Evolutionary conservation across 257 asterid species (phyloP), one percentile per base, ranked within the genome.

Genomic region (Handroanthus guayacan): DNA sequence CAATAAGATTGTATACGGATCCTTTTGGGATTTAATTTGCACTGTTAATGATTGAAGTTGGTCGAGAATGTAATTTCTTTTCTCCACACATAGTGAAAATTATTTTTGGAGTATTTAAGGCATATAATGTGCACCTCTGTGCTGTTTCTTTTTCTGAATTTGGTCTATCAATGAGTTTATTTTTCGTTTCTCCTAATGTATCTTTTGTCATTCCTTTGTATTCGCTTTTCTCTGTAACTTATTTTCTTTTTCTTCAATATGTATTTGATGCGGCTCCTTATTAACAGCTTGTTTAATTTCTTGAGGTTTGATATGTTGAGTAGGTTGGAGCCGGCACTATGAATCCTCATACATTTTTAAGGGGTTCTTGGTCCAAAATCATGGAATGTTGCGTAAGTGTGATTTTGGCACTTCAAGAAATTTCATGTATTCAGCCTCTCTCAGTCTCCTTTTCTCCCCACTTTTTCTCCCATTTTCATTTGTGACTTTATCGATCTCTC

Each of bases 251-350:
- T 44, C 39, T 17, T 18, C 51, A 31, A 41, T 31, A 65, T 44
- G 39, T 68, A 41, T 56, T 43, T 56, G 65, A 69, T 57, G 44
- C 31, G 52, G 20, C 55, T 66, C 58, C 58, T 31, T 74, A 18
- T 76, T 54, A n/a, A 18, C 47, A 38, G n/a, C 73, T 68, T 56
- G 48, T 56, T 80, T 83, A 36, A 70, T 62, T 60, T 77, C 63
- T 77, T 74, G 74, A 74, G 43, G 51, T 62, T 80, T 77, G 83
- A 38, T 71, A 73, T 76, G 61, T 79, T 84, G 82, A 54, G 67
- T 92, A 95, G 99, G 99, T 95, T 78, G 99, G 99, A 82, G 99
- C 99, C 71, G 99, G 98, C 75, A 95, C 99, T 55, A 95, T 95
- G 99, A 95, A 95, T 84, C 99, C 99, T 67, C 96, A 87, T 65